A percentile compares a stretch with the other conserved stretches of the same genome.
phyloP scores from a whole-genome alignment of 1,284 basidiomycete genomes.

The Moesziomyces aphidis region DNA sequence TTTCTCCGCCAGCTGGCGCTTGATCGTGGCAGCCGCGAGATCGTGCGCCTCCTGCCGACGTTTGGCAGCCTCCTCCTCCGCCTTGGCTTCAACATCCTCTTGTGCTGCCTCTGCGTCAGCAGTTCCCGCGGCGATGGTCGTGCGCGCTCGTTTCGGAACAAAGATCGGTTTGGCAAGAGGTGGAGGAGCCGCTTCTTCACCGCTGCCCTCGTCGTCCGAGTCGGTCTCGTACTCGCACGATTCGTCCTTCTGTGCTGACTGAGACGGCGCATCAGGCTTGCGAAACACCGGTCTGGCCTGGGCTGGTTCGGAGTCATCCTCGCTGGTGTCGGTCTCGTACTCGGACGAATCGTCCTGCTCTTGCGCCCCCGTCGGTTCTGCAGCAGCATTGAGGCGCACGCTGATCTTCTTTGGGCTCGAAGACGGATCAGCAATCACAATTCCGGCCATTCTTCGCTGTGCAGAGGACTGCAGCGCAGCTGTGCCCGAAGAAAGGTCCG shows the following conservation, averaged over 20 bases:
- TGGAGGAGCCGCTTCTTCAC: slow-evolving; percentile 69
- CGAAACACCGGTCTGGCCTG: slow-evolving; percentile 49
- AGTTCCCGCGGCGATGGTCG: slow-evolving; percentile 15
- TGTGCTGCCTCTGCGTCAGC: slow-evolving; percentile 14
- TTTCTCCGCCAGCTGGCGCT: slow-evolving; percentile 85
- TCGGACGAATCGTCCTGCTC: slow-evolving; percentile 53
- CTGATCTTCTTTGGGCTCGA: slow-evolving; percentile 32
- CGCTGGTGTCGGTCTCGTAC: slow-evolving; percentile 73
- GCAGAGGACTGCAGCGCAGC: slow-evolving; percentile 7
- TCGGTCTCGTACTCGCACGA: slow-evolving; percentile 73
- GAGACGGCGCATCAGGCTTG: slow-evolving; percentile 20
- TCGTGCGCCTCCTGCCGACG: slow-evolving; percentile 83
- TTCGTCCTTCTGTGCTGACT: slow-evolving; percentile 2
- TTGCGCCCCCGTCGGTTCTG: background rate
- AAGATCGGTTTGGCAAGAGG: slow-evolving; percentile 86
- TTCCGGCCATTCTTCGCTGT: slow-evolving; percentile 19
- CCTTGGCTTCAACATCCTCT: slow-evolving; percentile 74
- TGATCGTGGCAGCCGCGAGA: slow-evolving; percentile 87
- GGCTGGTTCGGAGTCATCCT: slow-evolving; percentile 20
- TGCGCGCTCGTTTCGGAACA: slow-evolving; percentile 80
- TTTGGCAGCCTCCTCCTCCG: slow-evolving; percentile 77
- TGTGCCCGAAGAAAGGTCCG: slow-evolving; percentile 12
- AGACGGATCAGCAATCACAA: slow-evolving; percentile 13
- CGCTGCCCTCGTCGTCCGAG: slow-evolving; percentile 68
- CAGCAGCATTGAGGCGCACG: slow-evolving; percentile 9